These are phyloP conservation scores for Mortierella sp. DNA, from an alignment of 371 early-diverging fungal species.

Conservation along the genomic window DNA sequence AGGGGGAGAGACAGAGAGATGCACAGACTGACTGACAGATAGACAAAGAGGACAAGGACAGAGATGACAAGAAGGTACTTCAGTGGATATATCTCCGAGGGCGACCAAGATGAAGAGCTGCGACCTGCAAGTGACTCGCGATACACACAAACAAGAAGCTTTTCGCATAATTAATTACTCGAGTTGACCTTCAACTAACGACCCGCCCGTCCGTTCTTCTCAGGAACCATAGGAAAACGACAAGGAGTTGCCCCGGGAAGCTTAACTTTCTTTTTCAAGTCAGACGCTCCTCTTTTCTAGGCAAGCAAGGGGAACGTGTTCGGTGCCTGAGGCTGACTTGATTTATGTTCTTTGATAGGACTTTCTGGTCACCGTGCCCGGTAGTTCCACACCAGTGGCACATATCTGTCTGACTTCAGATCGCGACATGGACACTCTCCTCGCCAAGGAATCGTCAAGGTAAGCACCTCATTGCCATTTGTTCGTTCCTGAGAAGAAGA, in stretches of 20 bases:
- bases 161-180: no score
- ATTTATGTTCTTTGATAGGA: neutral
- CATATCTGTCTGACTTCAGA: conserved; percentile 22
- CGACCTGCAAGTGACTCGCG: no score
- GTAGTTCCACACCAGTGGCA: neutral
- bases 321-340: neutral
- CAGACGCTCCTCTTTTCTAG: no score
- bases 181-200: no score
- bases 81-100: neutral
- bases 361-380: neutral
- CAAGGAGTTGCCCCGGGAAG: no score
- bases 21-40: no score
- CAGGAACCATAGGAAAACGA: no score
- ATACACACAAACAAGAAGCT: no score
- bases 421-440: conserved; percentile 5
- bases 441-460: conserved; percentile 9
- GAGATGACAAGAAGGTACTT: neutral
- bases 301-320: neutral
- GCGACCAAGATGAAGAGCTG: neutral
- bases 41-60: neutral
- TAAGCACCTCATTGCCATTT: neutral
- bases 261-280: no score
- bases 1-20: neutral
- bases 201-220: no score
- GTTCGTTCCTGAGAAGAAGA: neutral